phyloP scores from a whole-genome alignment of 345 rosid genomes.

The Pseudoturritis turrita region DNA sequence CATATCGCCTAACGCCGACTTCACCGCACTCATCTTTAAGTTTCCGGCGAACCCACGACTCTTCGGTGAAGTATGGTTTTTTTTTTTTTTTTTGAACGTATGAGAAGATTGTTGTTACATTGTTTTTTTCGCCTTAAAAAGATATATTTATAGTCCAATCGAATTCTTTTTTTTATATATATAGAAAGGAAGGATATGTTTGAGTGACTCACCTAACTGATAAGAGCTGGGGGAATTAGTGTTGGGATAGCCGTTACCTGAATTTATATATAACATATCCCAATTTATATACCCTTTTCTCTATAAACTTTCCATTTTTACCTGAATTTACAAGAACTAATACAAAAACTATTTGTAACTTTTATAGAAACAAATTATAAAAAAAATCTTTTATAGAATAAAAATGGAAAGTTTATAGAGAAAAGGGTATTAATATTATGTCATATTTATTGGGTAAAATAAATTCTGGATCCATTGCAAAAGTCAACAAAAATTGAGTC shows the following conservation, averaged over 20 bases:
- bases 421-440: too few species aligned
- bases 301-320: too few species aligned
- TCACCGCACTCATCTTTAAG: slow-evolving; percentile 54
- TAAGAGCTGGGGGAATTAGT: background rate
- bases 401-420: background rate
- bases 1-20: slow-evolving; percentile 62
- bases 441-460: too few species aligned
- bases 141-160: background rate
- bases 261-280: background rate
- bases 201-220: slow-evolving; percentile 31
- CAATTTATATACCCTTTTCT: too few species aligned
- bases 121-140: background rate
- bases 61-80: background rate
- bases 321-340: too few species aligned
- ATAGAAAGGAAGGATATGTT: slow-evolving; percentile 4
- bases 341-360: background rate
- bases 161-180: background rate
- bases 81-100: background rate
- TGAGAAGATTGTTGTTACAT: background rate
- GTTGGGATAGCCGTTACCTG: background rate
- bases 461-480: too few species aligned
- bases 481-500: too few species aligned
- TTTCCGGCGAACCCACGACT: background rate
- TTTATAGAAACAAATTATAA: background rate
- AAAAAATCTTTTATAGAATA: too few species aligned